Percentiles rank a stretch among this genome's conserved stretches.
phyloP scores from a whole-genome alignment of 2,329 filamentous ascomycete species.

The Diaporthe citrichinensis region DNA sequence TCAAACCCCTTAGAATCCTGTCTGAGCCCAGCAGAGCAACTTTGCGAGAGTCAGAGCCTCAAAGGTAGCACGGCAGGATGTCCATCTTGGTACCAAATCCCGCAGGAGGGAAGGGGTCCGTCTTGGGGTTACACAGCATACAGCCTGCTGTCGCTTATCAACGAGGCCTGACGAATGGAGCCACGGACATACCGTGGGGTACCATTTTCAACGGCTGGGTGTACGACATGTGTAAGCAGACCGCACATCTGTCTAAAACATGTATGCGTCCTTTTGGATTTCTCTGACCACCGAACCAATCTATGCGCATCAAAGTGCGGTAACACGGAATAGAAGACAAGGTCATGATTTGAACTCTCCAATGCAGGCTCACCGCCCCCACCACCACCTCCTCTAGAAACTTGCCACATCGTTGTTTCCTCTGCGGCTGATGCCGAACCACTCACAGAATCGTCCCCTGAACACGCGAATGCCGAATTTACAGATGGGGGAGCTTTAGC shows the following conservation, averaged over 20 bases:
- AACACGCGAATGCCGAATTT: not conserved
- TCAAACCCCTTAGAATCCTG: not conserved
- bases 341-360: not conserved
- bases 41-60: not conserved
- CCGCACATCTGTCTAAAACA: not conserved
- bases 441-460: not conserved
- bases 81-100: not conserved
- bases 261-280: conserved; percentile 17
- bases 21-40: not conserved
- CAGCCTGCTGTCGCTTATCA: conserved; percentile 12
- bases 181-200: not conserved
- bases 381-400: not conserved
- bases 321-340: not conserved
- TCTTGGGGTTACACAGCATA: conserved; percentile 14
- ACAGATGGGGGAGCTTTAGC: not conserved
- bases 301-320: not conserved
- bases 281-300: conserved; percentile 4
- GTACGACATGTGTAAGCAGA: conserved; percentile 14
- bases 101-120: not conserved
- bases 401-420: not conserved
- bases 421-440: not conserved
- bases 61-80: not conserved
- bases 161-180: not conserved
- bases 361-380: not conserved
- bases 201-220: not conserved